Evolutionary conservation across 768 basidiomycete genomes (phyloP), one percentile per base, ranked within the genome.

Genomic region (Sarcodon sp.): DNA sequence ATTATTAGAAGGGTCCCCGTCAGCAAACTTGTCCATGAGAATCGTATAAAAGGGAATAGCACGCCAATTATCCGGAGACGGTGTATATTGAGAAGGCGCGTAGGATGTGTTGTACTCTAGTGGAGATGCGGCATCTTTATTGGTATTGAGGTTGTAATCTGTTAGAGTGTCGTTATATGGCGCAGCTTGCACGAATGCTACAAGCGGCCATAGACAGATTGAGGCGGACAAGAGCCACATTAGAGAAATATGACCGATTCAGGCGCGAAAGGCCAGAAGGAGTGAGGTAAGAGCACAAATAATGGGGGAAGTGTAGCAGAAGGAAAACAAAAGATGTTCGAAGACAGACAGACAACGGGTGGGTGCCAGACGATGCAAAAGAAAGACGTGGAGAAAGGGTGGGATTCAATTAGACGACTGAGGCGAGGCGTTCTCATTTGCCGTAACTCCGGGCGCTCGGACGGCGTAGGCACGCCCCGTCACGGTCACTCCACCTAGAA

Each of bases 1-100:
- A 62, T 96, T 92, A 60, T 94, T 96, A 39, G 78, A 66, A 3
- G 92, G 92, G 61, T 91, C 86, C 1, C 92, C 92, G 56, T 94
- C 90, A 11, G 89, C 89, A 59, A 88, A 94, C 66, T 94, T 94
- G 74, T 96, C 92, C 54, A 92, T 64, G 45, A 94, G 80, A 56
- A 90, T 57, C 38, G 83, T 87, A 60, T 91, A 91, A 45, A 79
- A 71, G 1, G 88, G 87, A 9, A 89, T 65, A 6, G 76, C 66
- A 15, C 92, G 79, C 92, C 92, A 96, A 64, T 96, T 96, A 11
- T 53, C 43, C 0, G 92, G 92, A 0, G 89, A 92, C 0, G 76
- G 72, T 0, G 78, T 84, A 63, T 93, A 92, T 7, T 73, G 79
- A 1, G 66, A 66, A 36, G 85, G 76, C 47, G 27, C 39, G 39